These are phyloP conservation scores for Eustoma russellianum DNA, from an alignment of 257 asterid genomes.

Conservation along the genomic window DNA sequence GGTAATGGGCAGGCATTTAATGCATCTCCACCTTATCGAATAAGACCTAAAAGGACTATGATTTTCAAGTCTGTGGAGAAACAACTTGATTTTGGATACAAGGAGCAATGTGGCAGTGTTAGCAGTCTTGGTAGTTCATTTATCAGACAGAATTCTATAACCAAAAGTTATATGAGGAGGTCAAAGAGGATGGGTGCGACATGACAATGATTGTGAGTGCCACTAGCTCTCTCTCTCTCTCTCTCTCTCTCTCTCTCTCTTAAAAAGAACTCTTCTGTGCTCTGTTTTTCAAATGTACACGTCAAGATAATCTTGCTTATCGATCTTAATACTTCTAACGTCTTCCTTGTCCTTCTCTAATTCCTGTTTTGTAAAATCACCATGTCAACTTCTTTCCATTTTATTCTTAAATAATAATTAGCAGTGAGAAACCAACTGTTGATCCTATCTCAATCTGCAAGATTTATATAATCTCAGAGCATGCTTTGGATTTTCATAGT, in stretches of 20 bases:
- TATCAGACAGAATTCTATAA: slow-evolving; percentile 31
- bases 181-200: slow-evolving; percentile 50
- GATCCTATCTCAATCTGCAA: too few relatives aligned
- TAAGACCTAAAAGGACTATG: slow-evolving; percentile 60
- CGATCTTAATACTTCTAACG: not conserved
- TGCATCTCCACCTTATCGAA: slow-evolving; percentile 85
- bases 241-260: not conserved
- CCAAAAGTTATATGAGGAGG: slow-evolving; percentile 40
- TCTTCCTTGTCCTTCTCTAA: too few relatives aligned
- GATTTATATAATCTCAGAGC: too few relatives aligned
- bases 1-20: slow-evolving; percentile 40
- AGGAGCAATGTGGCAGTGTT: slow-evolving; percentile 26
- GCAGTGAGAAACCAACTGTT: too few relatives aligned
- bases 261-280: too few relatives aligned
- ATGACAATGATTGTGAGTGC: slow-evolving; percentile 15
- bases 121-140: slow-evolving; percentile 30
- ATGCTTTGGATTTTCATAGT: too few relatives aligned
- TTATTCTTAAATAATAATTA: too few relatives aligned
- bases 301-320: not conserved
- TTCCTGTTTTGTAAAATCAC: too few relatives aligned
- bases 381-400: too few relatives aligned
- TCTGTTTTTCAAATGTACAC: not conserved
- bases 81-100: slow-evolving; percentile 67
- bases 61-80: slow-evolving; percentile 72
- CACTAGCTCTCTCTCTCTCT: not conserved